A percentile compares a stretch with the other conserved stretches of the same genome.
phyloP scores from a whole-genome alignment of 2,329 filamentous ascomycete genomes.

The Xenoacremonium recifei region DNA sequence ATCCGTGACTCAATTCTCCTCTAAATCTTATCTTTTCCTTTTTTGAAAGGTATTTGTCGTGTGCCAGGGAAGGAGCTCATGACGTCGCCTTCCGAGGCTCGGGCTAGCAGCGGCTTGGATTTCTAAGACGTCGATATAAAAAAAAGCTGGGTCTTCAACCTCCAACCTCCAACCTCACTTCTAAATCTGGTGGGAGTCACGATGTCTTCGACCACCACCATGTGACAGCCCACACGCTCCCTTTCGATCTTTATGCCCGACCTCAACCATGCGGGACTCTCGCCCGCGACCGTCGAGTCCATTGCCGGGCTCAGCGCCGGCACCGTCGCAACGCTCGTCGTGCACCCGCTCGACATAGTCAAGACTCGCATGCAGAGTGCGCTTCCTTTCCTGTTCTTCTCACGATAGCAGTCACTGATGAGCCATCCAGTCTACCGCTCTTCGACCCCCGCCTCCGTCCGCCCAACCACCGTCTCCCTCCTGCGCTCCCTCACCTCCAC shows the following conservation, averaged over 20 bases:
- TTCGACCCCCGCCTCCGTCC: slow-evolving; percentile 34
- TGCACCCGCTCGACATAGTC: slow-evolving; percentile 91
- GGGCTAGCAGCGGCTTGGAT: slow-evolving; percentile 5
- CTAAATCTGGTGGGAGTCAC: too few species aligned
- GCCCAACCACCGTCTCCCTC: slow-evolving; percentile 50
- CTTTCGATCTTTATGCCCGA: slow-evolving; percentile 43
- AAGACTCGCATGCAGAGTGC: slow-evolving; percentile 93
- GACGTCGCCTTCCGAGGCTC: too few species aligned
- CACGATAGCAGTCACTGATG: neutral
- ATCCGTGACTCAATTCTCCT: neutral
- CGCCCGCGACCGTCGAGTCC: slow-evolving; percentile 80
- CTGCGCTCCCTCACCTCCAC: slow-evolving; percentile 47
- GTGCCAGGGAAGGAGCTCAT: too few species aligned
- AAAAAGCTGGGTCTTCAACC: slow-evolving; percentile 2
- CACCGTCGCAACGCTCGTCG: slow-evolving; percentile 77
- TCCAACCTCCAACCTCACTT: neutral
- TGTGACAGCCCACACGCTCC: slow-evolving; percentile 21
- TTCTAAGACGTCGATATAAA: slow-evolving; percentile 8
- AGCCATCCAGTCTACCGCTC: slow-evolving; percentile 49
- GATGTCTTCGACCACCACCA: slow-evolving; percentile 13
- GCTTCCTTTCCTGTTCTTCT: slow-evolving; percentile 16
- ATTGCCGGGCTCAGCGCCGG: slow-evolving; percentile 89
- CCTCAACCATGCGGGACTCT: slow-evolving; percentile 57
- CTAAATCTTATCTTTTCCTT: too few species aligned
- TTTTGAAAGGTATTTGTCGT: too few species aligned